Conservation (phyloP, 2,329 filamentous ascomycete species). For the Phialophora expanda region DNA sequence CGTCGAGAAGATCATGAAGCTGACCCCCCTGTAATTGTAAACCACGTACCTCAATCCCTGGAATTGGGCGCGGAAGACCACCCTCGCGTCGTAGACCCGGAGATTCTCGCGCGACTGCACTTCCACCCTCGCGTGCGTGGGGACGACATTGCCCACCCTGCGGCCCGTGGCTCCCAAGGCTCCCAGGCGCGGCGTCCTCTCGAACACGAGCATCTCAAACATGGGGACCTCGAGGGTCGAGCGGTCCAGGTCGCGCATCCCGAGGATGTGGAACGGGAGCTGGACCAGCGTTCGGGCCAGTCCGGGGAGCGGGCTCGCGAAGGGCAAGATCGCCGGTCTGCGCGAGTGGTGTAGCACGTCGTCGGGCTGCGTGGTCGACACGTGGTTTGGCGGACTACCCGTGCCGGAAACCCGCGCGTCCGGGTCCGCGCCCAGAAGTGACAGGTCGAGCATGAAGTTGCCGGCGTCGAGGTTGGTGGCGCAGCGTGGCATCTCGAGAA, state of each 20-base stretch:
- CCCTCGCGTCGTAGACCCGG: conserved; percentile 74
- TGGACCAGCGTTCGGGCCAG: conserved; percentile 32
- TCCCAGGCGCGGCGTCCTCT: conserved; percentile 47
- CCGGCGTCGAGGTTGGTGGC: conserved; percentile 75
- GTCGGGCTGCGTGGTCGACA: no score
- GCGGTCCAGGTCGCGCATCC: conserved; percentile 60
- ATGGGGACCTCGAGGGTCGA: conserved; percentile 70
- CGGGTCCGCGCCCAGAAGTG: conserved; percentile 57
- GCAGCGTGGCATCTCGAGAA: conserved; percentile 77
- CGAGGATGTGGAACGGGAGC: conserved; percentile 35
- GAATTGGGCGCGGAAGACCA: conserved; percentile 76
- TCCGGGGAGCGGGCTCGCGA: conserved; percentile 76
- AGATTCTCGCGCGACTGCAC: conserved; percentile 60
- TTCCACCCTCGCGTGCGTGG: conserved; percentile 65
- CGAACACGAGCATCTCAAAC: conserved; percentile 74
- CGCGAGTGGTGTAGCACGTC: conserved; percentile 64
- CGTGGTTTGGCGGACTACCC: no score
- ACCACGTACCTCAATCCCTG: conserved; percentile 78
- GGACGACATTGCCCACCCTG: conserved; percentile 52
- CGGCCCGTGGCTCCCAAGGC: no score
- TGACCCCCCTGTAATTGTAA: conserved; percentile 77
- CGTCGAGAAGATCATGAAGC: conserved; percentile 70
- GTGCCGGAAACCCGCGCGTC: not conserved
- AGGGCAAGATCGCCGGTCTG: conserved; percentile 79
- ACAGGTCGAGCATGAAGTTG: conserved; percentile 92